Base-by-base conservation (phyloP, 129 eudicot genomes). In the Gnaphalium uliginosum region DNA sequence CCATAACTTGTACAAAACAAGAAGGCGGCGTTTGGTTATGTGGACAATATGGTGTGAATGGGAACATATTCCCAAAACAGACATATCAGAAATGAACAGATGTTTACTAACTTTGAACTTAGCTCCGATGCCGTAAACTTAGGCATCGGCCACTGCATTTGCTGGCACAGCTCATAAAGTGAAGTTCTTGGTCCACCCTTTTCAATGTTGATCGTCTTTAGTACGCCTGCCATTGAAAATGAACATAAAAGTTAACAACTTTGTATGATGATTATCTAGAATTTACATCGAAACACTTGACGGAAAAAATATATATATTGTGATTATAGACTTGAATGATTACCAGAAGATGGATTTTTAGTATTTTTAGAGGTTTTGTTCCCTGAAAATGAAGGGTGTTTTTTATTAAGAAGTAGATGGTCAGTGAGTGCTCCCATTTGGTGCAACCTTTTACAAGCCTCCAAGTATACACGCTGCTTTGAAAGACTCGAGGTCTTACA, bases 71-170 rank as follows among this genome's bases (percentile, higher is more conserved):
- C 14, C 46, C 46, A 39, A 35, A 10, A 2, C 14, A 39, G 46
- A 39, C 13, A 7, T 10, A 69, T 17, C 10, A 26, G 5, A 33
- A 1, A 48, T 11, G 19, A 22, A 27, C 43, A 8, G 50, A 25
- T 64, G 53, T 76, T 74, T 29, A 74, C 77, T 51, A 33, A 88
- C 96, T 83, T 93, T 30, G 93, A 93, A 48, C 78, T 86, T 17
- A 79, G 70, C 84, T 90, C 96, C 0, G 82, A 71, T 26, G 93
- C 3, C 8, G 73, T 76, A 19, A 91, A 87, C 39, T 73, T 73
- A 72, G 99, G 99, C 86, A 85, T 82, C 41, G 96, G 99, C 96
- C 93, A 89, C 77, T 89, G 96, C 78, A 81, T 67, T 81, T 62
- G 85, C 78, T 80, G 87, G 83, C 99, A 94, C 22, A 91, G 71